A percentile compares a stretch with the other conserved stretches of the same genome.
phyloP scores from a whole-genome alignment of 140 eudicot species.

The Stevia rebaudiana region DNA sequence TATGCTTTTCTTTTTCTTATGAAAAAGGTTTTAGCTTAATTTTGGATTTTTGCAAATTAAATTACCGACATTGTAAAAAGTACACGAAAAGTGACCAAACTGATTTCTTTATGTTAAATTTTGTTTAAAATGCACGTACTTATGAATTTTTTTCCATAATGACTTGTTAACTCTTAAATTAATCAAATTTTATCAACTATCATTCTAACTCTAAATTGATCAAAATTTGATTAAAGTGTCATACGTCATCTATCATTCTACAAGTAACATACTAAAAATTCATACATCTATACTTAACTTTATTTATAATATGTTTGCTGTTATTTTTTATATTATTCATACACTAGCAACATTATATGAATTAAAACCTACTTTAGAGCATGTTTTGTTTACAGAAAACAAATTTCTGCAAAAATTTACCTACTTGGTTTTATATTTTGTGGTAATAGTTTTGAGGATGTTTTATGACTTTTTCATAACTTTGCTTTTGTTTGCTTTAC shows the following conservation, averaged over 20 bases:
- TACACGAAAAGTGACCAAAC: not conserved
- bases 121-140: not conserved
- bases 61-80: not conserved
- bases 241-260: too few relatives aligned
- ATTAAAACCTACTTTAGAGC: not conserved
- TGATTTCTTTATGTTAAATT: too few relatives aligned
- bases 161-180: not conserved
- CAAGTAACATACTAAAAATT: not conserved
- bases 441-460: not conserved
- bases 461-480: constrained; percentile 10
- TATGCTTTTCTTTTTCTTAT: too few relatives aligned
- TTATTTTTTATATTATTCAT: not conserved
- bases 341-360: not conserved
- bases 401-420: not conserved
- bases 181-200: too few relatives aligned
- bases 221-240: not conserved
- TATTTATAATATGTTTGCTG: not conserved
- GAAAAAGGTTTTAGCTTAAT: not conserved
- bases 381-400: not conserved
- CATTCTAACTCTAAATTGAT: too few relatives aligned
- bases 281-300: not conserved
- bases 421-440: not conserved
- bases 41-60: too few relatives aligned
- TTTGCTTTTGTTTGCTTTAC: constrained; percentile 6
- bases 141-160: not conserved